Evolutionary conservation across 306 rosid species (phyloP), one percentile per base, ranked within the genome.

Genomic region (Datisca glomerata): DNA sequence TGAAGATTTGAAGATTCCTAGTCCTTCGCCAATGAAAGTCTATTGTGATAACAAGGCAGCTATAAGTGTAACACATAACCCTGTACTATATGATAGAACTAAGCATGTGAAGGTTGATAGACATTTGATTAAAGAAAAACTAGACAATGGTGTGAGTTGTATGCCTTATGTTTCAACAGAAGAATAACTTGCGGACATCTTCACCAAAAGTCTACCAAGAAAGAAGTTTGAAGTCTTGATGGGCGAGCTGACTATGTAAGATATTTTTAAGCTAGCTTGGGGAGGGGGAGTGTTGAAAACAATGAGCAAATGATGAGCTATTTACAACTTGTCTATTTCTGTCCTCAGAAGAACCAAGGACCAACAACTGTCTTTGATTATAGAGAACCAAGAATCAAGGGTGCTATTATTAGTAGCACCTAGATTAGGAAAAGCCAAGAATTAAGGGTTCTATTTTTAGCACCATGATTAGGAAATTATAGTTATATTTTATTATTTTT

Each of bases 241-340:
- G 7, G 15, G 15, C 43, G 15, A 12, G 17, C 9, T 16, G 1
- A 17, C 18, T 15, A 38, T 38, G 6, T 8, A 38, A 17, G 0
- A 38, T 16, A 12, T 36, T 15, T 38, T n/a, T 18, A 38, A 38
- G 15, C 14, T 18, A 11, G 41, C 41, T 36, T 12, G 41, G n/a
- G n/a, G n/a, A 36, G 41, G 41, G 41, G 16, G 41, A 35, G 41
- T 36, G 13, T 36, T 36, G 41, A 36, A 12, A n/a, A n/a, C n/a
- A n/a, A n/a, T n/a, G n/a, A n/a, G n/a, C n/a, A n/a, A n/a, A n/a
- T n/a, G n/a, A n/a, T n/a, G n/a, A n/a, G n/a, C n/a, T n/a, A n/a
- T n/a, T n/a, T n/a, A n/a, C n/a, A n/a, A n/a, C n/a, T n/a, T n/a
- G n/a, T n/a, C n/a, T n/a, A n/a, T n/a, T n/a, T n/a, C n/a, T n/a